Base-by-base conservation (phyloP, 2,329 filamentous ascomycete genomes). In the Pseudogymnoascus sp. region DNA sequence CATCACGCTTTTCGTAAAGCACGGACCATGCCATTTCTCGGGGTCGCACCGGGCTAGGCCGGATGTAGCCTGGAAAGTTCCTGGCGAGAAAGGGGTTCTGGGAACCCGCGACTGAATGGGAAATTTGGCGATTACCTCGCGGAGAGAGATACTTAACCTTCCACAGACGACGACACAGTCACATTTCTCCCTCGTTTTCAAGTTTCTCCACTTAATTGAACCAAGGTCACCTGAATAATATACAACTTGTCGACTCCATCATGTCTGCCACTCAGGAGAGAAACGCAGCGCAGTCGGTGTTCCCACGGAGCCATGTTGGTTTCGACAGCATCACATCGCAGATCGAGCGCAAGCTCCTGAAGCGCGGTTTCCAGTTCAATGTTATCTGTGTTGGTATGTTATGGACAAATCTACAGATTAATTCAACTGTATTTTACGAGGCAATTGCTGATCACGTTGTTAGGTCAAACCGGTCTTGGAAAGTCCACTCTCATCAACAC, bases 401-500 rank as follows among this genome's bases (percentile, higher is more conserved):
- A 15, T 33, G n/a, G 17, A 62, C 40, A 13, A 15, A 59, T 10
- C 35, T 33, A 6, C 63, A 57, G 11, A 19, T 60, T 4, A n/a
- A 21, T 44, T 36, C 13, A 42, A 10, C 21, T 62, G 23, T 38
- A 13, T 23, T 65, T 21, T 19, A 36, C 47, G 19, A 63, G 62
- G 62, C 62, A 65, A 57, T 60, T 65, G 17, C 70, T 71, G 42
- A 71, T 47, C 66, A 67, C 64, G 62, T 64, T 69, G 67, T 33
- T 75, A 97, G 95, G 95, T 75, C 95, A 99, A 82, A 99, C 95
- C 67, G 95, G 95, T 78, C 87, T 99, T 73, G 95, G 95, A 80
- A 99, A 99, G 83, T 97, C 93, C 64, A 99, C 95, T 67, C 82
- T 99, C 76, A 96, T 99, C 85, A 99, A 99, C 86, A 99, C 95